Base-by-base conservation (phyloP, 345 rosid genomes). In the Chamaenerion angustifolium region DNA sequence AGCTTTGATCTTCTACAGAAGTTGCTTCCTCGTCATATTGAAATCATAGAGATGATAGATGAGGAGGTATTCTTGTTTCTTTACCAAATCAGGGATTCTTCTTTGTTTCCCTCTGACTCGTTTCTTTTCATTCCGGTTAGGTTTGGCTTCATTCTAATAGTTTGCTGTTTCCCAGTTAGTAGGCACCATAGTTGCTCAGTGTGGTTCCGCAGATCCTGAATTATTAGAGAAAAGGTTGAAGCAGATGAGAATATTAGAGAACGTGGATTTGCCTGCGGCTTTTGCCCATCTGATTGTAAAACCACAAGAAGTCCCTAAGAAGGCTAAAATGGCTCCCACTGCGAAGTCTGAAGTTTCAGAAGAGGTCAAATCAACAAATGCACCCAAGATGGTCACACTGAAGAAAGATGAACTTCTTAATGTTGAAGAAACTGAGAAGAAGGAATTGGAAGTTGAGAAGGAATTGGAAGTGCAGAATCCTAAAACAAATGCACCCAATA, bases 21-120 rank as follows among this genome's bases (percentile, higher is more conserved):
- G 40, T 54, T 77, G 64, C 79, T 77, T 59, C 79, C 79, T 19
- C 57, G 75, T 14, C 77, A 77, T 67, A 68, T 68, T 10, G 73
- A 74, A 67, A 71, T 77, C 62, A 71, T 74, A 43, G 51, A 46
- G 57, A 66, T 48, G 71, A 71, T 77, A 14, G 75, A 71, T 55
- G 73, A 71, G 56, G 75, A 74, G 75, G 75, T 74, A 48, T 7
- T 50, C 17, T 13, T 11, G 15, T 12, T 12, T 11, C 10, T 27
- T 8, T 27, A 23, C 13, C 52, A 35, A 16, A 40, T 8, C 6
- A 27, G 25, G 41, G 15, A 23, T 14, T 42, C 50, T 21, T 48
- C 48, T 49, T 49, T 1, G 14, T 27, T 14, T 17, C 44, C 16
- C 21, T 43, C 48, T 45, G 40, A 50, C 61, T 14, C 11, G 16